These are phyloP conservation scores for Bombardia bombarda DNA, from an alignment of 495 filamentous ascomycete genomes.

Conservation along the genomic window DNA sequence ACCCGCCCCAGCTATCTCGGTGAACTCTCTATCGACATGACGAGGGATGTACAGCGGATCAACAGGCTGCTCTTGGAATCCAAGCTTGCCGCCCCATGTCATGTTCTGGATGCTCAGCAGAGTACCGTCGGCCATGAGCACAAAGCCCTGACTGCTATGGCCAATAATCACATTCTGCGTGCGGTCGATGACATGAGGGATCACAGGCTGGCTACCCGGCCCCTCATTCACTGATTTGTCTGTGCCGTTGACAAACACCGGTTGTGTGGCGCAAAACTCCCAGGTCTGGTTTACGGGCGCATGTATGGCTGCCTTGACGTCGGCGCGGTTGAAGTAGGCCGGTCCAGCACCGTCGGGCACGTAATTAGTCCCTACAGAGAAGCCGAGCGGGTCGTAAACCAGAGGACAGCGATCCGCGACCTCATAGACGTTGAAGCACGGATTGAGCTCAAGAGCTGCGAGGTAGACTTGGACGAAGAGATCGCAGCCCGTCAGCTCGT, in stretches of 20 bases:
- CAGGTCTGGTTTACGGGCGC: conserved; percentile 52
- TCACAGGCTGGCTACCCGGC: conserved; percentile 46
- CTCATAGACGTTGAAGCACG: conserved; percentile 77
- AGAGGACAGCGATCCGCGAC: conserved; percentile 69
- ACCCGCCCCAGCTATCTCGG: conserved; percentile 18
- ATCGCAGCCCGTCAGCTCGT: conserved; percentile 39
- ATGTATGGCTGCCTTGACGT: conserved; percentile 68
- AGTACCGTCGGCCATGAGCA: conserved; percentile 59
- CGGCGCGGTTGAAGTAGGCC: conserved; percentile 72
- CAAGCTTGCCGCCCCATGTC: conserved; percentile 68
- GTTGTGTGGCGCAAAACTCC: conserved; percentile 46
- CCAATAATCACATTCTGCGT: conserved; percentile 64
- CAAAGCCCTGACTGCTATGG: conserved; percentile 56
- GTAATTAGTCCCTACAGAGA: conserved; percentile 48
- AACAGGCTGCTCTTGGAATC: conserved; percentile 53
- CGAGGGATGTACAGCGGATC: conserved; percentile 63
- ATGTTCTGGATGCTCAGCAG: conserved; percentile 76
- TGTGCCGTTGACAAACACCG: conserved; percentile 51
- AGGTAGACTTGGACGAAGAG: conserved; percentile 52
- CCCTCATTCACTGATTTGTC: conserved; percentile 40
- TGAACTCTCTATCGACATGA: conserved; percentile 28
- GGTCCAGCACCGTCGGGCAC: conserved; percentile 42
- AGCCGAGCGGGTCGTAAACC: conserved; percentile 68
- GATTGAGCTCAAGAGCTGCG: conserved; percentile 55
- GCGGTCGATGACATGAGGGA: conserved; percentile 65